These are phyloP conservation scores for Kregervanrija pseudodelftensis DNA, from an alignment of 805 yeast genomes.

Conservation along the genomic window DNA sequence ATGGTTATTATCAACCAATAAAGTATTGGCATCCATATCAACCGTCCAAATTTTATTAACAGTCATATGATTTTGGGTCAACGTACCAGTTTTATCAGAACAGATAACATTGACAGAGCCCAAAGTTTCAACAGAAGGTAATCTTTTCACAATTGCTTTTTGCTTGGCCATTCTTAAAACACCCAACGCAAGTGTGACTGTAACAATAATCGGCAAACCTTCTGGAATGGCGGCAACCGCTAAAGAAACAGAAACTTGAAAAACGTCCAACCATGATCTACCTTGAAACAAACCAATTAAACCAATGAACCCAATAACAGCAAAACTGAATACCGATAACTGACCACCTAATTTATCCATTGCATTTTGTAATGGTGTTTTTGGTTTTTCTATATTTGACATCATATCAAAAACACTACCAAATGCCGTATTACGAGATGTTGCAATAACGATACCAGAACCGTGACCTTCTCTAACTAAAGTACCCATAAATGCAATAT, in stretches of 20 bases:
- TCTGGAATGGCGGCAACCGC: constrained; percentile 99
- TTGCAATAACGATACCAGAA: constrained; percentile 84
- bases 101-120: constrained; percentile 94
- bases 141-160: constrained; percentile 87
- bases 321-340: constrained; percentile 75
- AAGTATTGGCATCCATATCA: constrained; percentile 39
- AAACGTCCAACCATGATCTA: constrained; percentile 94
- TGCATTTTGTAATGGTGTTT: constrained; percentile 90
- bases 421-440: constrained; percentile 84
- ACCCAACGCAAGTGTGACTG: constrained; percentile 94
- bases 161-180: constrained; percentile 94
- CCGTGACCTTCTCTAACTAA: constrained; percentile 96
- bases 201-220: constrained; percentile 95
- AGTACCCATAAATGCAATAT: constrained; percentile 95
- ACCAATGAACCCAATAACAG: constrained; percentile 86
- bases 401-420: constrained; percentile 95
- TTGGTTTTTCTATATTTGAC: constrained; percentile 92
- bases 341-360: constrained; percentile 96
- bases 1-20: constrained; percentile 30
- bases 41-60: constrained; percentile 77
- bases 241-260: constrained; percentile 91
- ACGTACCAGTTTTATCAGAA: constrained; percentile 85
- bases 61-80: constrained; percentile 89
- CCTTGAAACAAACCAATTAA: constrained; percentile 88
- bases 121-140: constrained; percentile 92